Conservation (phyloP, 2,329 filamentous ascomycete genomes). For the Colletotrichum eleusines region DNA sequence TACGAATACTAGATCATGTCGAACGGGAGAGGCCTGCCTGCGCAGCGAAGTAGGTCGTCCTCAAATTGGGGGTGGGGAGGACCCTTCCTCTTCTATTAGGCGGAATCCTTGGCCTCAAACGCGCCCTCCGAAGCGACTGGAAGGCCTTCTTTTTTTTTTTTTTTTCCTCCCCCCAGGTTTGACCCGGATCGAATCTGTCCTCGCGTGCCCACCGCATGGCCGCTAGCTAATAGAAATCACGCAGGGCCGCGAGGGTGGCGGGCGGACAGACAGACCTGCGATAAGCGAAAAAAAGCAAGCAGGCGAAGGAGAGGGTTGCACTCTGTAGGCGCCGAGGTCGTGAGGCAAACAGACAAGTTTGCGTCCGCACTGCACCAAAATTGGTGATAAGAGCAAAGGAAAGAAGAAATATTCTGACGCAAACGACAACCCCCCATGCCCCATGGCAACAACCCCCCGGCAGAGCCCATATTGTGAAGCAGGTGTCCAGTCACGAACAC, state of each 20-base stretch:
- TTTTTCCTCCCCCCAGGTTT: no score
- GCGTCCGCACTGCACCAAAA: background rate
- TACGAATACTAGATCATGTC: background rate
- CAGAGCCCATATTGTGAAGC: conserved; percentile 5
- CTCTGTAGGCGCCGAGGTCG: background rate
- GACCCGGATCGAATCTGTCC: background rate
- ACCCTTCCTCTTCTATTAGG: background rate
- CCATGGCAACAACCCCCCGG: background rate
- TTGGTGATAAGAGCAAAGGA: background rate
- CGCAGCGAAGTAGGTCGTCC: background rate
- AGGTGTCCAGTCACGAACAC: background rate
- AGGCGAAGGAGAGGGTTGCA: background rate
- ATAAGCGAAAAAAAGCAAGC: conserved; percentile 10
- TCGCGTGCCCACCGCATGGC: background rate
- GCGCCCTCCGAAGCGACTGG: background rate
- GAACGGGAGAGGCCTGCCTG: background rate
- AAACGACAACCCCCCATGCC: background rate
- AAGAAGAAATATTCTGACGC: conserved; percentile 1
- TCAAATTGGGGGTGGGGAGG: background rate
- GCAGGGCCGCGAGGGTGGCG: no score
- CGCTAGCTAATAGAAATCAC: background rate
- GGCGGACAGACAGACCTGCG: background rate
- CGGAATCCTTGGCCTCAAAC: background rate
- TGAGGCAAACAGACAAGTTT: conserved; percentile 1
- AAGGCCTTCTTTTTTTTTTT: background rate